These are phyloP conservation scores for Mycena epipterygia DNA, from an alignment of 768 basidiomycete species.

Conservation along the genomic window DNA sequence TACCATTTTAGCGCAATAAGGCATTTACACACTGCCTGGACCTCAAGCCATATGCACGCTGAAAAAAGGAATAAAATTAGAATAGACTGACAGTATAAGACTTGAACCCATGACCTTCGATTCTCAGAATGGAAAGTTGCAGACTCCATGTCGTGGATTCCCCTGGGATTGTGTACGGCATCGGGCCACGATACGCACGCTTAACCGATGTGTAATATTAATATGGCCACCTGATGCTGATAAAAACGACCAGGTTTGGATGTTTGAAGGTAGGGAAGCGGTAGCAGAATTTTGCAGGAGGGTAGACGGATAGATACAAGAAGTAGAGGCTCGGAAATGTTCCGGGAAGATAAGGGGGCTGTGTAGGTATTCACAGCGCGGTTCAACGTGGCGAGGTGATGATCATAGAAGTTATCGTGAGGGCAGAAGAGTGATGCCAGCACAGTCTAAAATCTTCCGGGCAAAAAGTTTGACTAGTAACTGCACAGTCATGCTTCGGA, in stretches of 20 bases:
- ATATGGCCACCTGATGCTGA: too few relatives aligned
- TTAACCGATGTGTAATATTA: neutral
- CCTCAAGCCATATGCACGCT: neutral
- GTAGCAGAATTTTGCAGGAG: neutral
- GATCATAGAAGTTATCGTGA: constrained; percentile 16
- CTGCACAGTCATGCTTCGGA: neutral
- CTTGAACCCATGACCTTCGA: constrained; percentile 17
- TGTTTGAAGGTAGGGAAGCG: too few relatives aligned
- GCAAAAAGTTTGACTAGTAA: neutral
- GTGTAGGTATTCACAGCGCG: neutral
- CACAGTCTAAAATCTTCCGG: neutral
- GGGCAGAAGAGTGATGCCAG: neutral
- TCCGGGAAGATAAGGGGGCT: constrained; percentile 28
- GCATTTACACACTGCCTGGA: neutral
- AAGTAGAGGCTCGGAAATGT: neutral
- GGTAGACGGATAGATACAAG: neutral
- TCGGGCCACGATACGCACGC: neutral
- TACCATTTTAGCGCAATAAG: neutral
- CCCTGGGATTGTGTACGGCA: neutral
- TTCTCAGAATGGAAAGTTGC: constrained; percentile 13
- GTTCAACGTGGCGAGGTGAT: neutral
- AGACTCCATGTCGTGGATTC: constrained; percentile 9
- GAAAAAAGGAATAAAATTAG: neutral
- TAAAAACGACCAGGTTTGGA: too few relatives aligned
- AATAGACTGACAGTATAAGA: neutral